Base-by-base conservation (phyloP, 129 eudicot genomes). In the Solidago caesia region DNA sequence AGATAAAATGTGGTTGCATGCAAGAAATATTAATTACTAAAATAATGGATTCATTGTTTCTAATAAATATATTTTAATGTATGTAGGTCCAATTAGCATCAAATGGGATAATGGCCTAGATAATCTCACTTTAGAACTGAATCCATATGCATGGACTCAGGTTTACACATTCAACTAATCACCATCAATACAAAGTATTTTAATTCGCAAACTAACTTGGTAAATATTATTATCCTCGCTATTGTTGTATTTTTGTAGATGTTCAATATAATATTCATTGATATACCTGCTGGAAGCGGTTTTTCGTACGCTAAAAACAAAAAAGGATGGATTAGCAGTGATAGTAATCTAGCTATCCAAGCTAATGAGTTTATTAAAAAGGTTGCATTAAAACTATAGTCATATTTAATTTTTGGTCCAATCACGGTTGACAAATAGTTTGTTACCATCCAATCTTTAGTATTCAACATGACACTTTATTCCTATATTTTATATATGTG, bases 221-320 rank as follows among this genome's bases (percentile, higher is more conserved):
- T 21, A 21, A 21, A 21, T 21, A 21, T 21, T 21, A 21, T 21
- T 21, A 21, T 21, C 21, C 21, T 21, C 21, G 21, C 21, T 21
- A 21, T 21, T 21, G 21, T 21, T 21, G 21, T 21, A 21, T 21
- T 10, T 55, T 55, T 58, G 63, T 48, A 61, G 77, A 14, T 73
- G 55, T 55, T 69, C n/a, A 73, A 15, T 33, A 61, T 73, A 56
- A 26, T 73, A 26, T 73, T 44, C 12, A 1, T 73, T 15, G 77
- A 73, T 49, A 59, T 64, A 29, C 77, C 77, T 26, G 69, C 57
- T 59, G 77, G 77, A 13, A 4, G 68, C 6, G 77, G 77, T 12
- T 73, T 43, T 55, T 73, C 77, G 0, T 73, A 73, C 14, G 59
- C 77, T 5, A 25, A 27, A 25, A 58, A 59, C 8, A 7, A 46